Base-by-base conservation (phyloP, 305 asterid genomes). In the Withania somnifera region DNA sequence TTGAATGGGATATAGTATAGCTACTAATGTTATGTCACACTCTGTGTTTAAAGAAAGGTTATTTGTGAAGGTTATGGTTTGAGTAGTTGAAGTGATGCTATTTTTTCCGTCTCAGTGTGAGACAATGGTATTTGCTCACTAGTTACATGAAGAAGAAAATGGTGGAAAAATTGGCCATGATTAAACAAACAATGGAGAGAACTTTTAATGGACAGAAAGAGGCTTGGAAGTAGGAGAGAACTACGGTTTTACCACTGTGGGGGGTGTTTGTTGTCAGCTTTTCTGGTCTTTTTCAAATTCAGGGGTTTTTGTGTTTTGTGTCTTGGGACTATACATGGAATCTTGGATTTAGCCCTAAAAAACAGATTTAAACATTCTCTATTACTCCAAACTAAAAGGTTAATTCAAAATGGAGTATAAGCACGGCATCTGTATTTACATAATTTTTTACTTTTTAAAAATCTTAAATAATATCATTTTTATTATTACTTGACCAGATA, bases 131-230 rank as follows among this genome's bases (percentile, higher is more conserved):
- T 53, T 24, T 81, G 50, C 57, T 57, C 69, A 42, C 56, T 83
- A 75, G 86, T 83, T 66, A 75, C 58, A 84, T 24, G 87, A 84
- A 80, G 89, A 61, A 52, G 89, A 60, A 82, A 85, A n/a, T 61
- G 90, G 86, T 24, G 88, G 24, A 88, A 88, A 89, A 86, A 87
- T 90, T 92, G 91, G 88, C 88, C 53, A 92, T 89, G 93, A 88
- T 91, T 89, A 93, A 89, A 45, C 56, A 69, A 40, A 69, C 58
- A 45, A 45, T 71, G 24, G 91, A 88, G 88, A 87, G 89, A 87
- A 11, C 2, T 6, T 90, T 86, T 85, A 68, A 83, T 86, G 83
- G 89, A 84, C 81, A 88, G 85, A 88, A 87, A 86, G 53, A 82
- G 90, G 83, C 90, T 82, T 83, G 68, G 81, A 56, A 78, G 79